These are phyloP conservation scores for Corymbia maculata DNA, from an alignment of 345 rosid genomes.

Conservation along the genomic window DNA sequence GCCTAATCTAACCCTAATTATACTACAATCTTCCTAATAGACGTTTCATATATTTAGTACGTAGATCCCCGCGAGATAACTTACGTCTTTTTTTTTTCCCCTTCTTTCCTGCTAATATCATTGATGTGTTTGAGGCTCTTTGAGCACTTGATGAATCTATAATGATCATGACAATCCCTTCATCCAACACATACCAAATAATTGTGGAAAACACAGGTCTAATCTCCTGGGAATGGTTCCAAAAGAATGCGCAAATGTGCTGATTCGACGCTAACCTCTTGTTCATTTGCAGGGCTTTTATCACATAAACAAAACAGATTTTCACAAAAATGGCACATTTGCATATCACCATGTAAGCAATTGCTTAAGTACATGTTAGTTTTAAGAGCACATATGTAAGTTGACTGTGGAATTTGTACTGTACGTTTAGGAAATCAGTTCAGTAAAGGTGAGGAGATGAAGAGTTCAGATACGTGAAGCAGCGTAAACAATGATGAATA, in stretches of 20 bases:
- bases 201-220: accelerated
- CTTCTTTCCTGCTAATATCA: not conserved
- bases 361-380: not conserved
- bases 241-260: not conserved
- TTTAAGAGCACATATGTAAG: not conserved
- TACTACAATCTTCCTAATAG: not conserved
- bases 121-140: not conserved
- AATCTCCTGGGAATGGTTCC: accelerated
- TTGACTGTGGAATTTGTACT: not conserved
- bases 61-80: accelerated
- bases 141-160: not conserved
- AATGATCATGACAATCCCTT: accelerated
- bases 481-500: accelerated
- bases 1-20: not conserved
- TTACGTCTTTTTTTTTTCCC: not conserved
- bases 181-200: not conserved
- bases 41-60: not conserved
- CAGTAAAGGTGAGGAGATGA: not conserved
- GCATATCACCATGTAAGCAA: not conserved
- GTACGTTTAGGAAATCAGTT: not conserved
- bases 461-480: not conserved
- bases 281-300: not conserved
- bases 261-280: accelerated
- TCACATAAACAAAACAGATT: not conserved
- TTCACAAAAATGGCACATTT: not conserved